A percentile compares a stretch with the other conserved stretches of the same genome.
Evolutionary conservation across 768 basidiomycete genomes (phyloP).

Genomic region (Hygrophoropsis aurantiaca): DNA sequence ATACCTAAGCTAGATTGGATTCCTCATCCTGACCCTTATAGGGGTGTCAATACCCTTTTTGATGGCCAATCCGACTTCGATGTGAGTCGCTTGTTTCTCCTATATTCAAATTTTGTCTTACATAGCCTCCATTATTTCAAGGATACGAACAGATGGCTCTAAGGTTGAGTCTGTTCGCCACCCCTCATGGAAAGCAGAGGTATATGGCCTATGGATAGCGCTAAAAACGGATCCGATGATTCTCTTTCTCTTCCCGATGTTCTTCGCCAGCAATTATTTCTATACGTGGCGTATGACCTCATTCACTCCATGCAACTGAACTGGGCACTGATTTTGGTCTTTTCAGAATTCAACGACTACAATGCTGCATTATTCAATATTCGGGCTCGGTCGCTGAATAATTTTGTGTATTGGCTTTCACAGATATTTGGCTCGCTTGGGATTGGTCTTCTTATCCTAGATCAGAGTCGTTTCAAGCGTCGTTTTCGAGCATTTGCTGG

Average conservation of each 20-base stretch:
- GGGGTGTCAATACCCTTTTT: conserved; percentile 65
- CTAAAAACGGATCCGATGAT: conserved; percentile 72
- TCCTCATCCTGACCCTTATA: conserved; percentile 69
- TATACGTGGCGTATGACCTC: conserved; percentile 75
- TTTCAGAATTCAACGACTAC: conserved; percentile 72
- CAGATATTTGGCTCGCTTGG: conserved; percentile 75
- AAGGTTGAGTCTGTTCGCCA: conserved; percentile 61
- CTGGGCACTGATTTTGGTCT: conserved; percentile 3
- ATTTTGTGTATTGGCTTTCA: conserved; percentile 75
- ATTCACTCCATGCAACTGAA: neutral
- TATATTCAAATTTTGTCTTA: too few relatives aligned
- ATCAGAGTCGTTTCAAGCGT: conserved; percentile 52
- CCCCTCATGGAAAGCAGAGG: conserved; percentile 77
- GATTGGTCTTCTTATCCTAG: conserved; percentile 66
- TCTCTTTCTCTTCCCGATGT: conserved; percentile 80
- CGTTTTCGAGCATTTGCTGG: conserved; percentile 71
- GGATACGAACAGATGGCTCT: conserved; percentile 71
- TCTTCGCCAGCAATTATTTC: conserved; percentile 83
- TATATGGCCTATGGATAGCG: conserved; percentile 66
- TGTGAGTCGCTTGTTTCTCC: too few relatives aligned
- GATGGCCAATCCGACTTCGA: conserved; percentile 71
- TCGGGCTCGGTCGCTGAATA: conserved; percentile 74
- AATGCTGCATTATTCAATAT: conserved; percentile 82
- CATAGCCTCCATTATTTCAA: too few relatives aligned
- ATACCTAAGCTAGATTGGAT: conserved; percentile 60